phyloP scores from a whole-genome alignment of 176 grass and related monocot genomes.

The Dactylis glomerata region DNA sequence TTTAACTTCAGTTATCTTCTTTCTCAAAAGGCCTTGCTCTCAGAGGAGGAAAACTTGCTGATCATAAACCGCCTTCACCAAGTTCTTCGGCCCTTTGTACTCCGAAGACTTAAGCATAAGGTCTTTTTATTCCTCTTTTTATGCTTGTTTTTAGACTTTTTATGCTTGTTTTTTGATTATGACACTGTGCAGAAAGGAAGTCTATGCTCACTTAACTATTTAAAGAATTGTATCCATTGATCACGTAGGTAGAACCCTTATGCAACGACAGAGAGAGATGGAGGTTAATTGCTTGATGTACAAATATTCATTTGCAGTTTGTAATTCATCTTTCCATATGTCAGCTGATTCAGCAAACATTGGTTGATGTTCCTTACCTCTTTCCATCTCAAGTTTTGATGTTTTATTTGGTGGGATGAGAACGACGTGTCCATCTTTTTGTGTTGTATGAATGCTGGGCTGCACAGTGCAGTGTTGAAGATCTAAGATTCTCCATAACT shows the following conservation, averaged over 20 bases:
- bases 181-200: not conserved
- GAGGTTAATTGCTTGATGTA: not conserved
- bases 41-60: constrained; percentile 98
- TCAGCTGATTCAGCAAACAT: not conserved
- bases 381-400: not conserved
- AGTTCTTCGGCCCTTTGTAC: constrained; percentile 99
- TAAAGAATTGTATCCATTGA: not conserved
- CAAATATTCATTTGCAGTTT: not conserved
- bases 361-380: not conserved
- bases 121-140: constrained; percentile 42
- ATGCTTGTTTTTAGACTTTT: constrained; percentile 23
- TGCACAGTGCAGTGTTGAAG: not conserved
- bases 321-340: not conserved
- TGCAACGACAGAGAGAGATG: not conserved
- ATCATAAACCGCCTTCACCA: constrained; percentile 99
- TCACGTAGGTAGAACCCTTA: not conserved
- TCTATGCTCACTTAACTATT: constrained; percentile 8
- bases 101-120: constrained; percentile 99
- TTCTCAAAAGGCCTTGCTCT: constrained; percentile 81
- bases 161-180: no score
- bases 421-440: not conserved
- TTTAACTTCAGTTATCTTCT: constrained; percentile 7
- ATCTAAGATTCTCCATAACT: constrained; percentile 6
- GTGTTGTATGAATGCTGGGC: not conserved
- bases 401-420: not conserved